phyloP scores from a whole-genome alignment of 257 asterid species.

The Marsdenia floribunda region DNA sequence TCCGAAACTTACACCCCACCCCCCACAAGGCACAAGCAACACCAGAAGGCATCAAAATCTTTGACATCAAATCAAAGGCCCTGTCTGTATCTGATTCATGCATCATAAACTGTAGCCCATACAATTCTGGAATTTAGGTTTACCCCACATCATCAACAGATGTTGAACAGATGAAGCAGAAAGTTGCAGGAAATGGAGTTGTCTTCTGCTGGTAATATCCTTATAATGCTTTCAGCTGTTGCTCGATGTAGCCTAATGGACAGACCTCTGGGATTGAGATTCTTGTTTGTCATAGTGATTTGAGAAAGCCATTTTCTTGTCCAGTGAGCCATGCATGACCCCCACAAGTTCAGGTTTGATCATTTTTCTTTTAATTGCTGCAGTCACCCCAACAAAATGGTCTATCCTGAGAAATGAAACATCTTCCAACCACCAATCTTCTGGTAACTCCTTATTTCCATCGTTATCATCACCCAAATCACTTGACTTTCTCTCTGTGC shows the following conservation, averaged over 20 bases:
- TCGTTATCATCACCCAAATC: slow-evolving; percentile 7
- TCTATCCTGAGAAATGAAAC: slow-evolving; percentile 30
- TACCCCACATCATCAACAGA: too few species aligned
- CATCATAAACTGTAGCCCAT: not conserved
- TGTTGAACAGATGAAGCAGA: slow-evolving; percentile 30
- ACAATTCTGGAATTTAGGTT: not conserved
- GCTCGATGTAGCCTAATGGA: slow-evolving; percentile 20
- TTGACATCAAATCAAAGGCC: not conserved
- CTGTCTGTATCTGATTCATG: not conserved
- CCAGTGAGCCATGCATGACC: slow-evolving; percentile 32
- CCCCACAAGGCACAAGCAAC: not conserved
- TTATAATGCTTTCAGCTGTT: slow-evolving; percentile 27
- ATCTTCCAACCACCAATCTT: slow-evolving; percentile 30
- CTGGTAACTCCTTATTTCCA: slow-evolving; percentile 2
- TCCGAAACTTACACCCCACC: too few species aligned
- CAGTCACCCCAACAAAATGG: slow-evolving; percentile 23
- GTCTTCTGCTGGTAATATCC: slow-evolving; percentile 22
- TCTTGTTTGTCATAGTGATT: slow-evolving; percentile 9
- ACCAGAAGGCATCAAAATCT: not conserved
- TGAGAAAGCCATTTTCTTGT: slow-evolving; percentile 30
- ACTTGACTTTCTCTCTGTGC: not conserved
- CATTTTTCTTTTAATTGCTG: slow-evolving; percentile 21
- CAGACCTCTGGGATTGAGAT: slow-evolving; percentile 13
- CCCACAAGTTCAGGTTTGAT: slow-evolving; percentile 26
- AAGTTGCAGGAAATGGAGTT: slow-evolving; percentile 30